phyloP scores from a whole-genome alignment of 1,284 basidiomycete species.

The Melampsora larici-populina region DNA sequence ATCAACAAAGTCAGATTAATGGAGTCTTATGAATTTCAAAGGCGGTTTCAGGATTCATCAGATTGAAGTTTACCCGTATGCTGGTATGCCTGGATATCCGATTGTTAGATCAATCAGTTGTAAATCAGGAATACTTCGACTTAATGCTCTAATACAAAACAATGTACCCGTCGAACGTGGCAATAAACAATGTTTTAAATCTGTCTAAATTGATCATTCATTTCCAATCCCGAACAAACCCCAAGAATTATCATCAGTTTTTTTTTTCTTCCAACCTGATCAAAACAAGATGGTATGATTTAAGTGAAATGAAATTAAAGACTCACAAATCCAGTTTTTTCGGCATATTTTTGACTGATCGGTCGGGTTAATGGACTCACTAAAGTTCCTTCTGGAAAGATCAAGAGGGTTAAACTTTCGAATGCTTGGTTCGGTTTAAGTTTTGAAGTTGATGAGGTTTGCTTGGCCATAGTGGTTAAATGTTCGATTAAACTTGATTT shows the following conservation, averaged over 20 bases:
- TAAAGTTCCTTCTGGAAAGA: conserved; percentile 91
- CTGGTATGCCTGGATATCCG: conserved; percentile 73
- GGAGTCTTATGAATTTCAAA: no score
- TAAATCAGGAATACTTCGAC: conserved; percentile 71
- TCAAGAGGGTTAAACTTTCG: conserved; percentile 73
- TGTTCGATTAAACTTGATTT: conserved; percentile 63
- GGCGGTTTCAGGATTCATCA: no score
- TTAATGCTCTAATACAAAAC: conserved; percentile 75
- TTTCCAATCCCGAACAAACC: no score
- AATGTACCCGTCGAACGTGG: conserved; percentile 87
- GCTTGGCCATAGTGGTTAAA: conserved; percentile 61
- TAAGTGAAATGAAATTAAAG: no score
- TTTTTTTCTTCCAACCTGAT: no score
- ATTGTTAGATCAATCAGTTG: conserved; percentile 83
- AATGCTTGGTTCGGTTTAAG: conserved; percentile 57
- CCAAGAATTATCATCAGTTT: no score
- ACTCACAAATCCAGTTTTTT: conserved; percentile 74
- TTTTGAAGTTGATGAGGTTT: conserved; percentile 12
- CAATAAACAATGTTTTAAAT: conserved; percentile 73
- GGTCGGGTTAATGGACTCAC: conserved; percentile 76
- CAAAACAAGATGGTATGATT: no score
- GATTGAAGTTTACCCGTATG: conserved; percentile 55
- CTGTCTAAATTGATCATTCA: no score
- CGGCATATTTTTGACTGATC: conserved; percentile 75
- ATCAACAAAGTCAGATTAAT: conserved; percentile 48